Evolutionary conservation across 768 basidiomycete species (phyloP), one percentile per base, ranked within the genome.

Genomic region (Clitopilus passeckerianus): DNA sequence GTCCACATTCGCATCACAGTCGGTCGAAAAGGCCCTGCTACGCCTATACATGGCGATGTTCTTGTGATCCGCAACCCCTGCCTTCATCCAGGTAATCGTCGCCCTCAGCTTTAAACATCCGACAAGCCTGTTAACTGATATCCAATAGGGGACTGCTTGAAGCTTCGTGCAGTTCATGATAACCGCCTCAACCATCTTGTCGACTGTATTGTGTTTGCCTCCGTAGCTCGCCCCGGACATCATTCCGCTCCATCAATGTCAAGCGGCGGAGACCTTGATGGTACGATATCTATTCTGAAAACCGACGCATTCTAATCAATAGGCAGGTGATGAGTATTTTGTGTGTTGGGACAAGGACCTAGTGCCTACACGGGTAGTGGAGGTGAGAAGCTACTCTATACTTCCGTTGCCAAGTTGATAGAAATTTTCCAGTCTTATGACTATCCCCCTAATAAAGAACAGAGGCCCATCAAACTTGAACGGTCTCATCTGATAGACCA

Each of bases 261-360:
- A 46, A 86, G 86, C 53, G 87, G 87, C 8, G 86, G 86, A 16
- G 85, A 87, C 65, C 73, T 86, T 16, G 86, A 86, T 67, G 82
- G 79, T 82, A 57, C 61, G 66, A 7, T 7, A 30, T 30, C 27
- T 30, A 4, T 30, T 7, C 27, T 30, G 27, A 7, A 30, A 30
- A 30, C 27, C 27, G 4, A 30, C 27, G 7, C 3, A 7, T 30
- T 30, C 27, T 30, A 30, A 30, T 30, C 27, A 30, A 4, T 30
- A 7, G 7, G 57, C 63, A 81, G 86, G 86, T 8, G 87, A 89
- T 62, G 80, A 85, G 61, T 88, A 83, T 64, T 83, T 86, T 58
- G 86, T 89, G 1, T 86, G 84, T 41, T 89, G 87, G 86, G 87
- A 89, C 68, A 75, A 77, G 0, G 85, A 86, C 62, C 66, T 88